Base-by-base conservation (phyloP, 129 eudicot species). In the Glebionis coronaria region DNA sequence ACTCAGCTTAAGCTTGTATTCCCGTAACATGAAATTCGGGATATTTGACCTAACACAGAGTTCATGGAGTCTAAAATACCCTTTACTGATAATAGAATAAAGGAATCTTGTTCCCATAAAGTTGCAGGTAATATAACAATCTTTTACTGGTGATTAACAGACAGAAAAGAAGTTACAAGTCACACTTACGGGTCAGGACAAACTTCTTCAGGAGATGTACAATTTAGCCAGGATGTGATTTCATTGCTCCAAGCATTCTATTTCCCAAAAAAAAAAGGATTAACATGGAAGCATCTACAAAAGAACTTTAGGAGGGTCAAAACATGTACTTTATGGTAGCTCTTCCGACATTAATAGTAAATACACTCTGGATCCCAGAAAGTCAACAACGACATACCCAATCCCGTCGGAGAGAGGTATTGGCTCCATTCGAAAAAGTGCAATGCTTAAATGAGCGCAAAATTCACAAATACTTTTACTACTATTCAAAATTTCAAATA, bases 181-280 rank as follows among this genome's bases (percentile, higher is more conserved):
- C 52, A 76, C 38, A 83, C 95, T 84, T 81, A 94, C 99, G 93
- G 87, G 44, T 94, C 88, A 1, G 99, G 95, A 78, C 99, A 94
- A 81, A 76, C 99, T 47, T 83, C 82, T 11, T 73, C 71, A 67
- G 82, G 74, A 16, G 82, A 73, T 20, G 76, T 72, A 81, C 99
- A 94, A 69, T 75, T 81, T 56, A 65, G 80, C 94, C 84, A 73
- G 44, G 87, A 73, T 55, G 70, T 44, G 52, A 79, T 50, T 49
- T 82, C 92, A 63, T 73, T 56, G 59, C 74, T 68, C 96, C 96
- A 81, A 16, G 56, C 78, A 67, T 83, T 93, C 99, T 94, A 56
- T 31, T 46, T 77, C 63, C n/a, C 69, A 73, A 38, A 35, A 54
- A 62, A n/a, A 54, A 50, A 23, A 23, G 25, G 25, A 69, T 42